These are phyloP conservation scores for Lactarius sanguifluus DNA, from an alignment of 768 basidiomycete species.

Conservation along the genomic window DNA sequence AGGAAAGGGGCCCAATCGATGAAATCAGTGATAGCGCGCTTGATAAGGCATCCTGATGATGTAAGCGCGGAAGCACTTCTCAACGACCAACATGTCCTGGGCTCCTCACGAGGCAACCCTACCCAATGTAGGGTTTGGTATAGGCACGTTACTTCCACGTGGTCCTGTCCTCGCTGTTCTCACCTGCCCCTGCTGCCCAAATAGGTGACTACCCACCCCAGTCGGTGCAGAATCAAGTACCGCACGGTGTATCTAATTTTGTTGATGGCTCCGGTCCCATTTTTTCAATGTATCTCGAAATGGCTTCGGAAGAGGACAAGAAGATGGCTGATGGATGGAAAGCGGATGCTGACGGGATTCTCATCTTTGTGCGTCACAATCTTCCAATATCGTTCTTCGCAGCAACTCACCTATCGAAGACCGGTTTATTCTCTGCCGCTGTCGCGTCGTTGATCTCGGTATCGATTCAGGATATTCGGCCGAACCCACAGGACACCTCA, in stretches of 20 bases:
- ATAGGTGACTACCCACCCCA: not conserved
- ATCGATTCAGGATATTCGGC: conserved; percentile 1
- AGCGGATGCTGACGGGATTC: not conserved
- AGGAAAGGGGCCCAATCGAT: too few species aligned
- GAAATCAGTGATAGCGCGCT: too few species aligned
- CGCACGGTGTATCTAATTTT: not conserved
- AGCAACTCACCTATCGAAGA: not conserved
- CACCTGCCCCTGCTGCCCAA: not conserved
- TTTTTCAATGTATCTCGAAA: conserved; percentile 2
- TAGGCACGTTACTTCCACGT: not conserved
- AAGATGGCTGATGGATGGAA: not conserved
- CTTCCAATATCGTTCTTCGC: not conserved
- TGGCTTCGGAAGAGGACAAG: not conserved
- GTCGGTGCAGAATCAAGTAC: not conserved
- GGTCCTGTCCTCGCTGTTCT: not conserved
- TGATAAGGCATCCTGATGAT: too few species aligned
- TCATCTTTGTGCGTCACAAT: conserved; percentile 7
- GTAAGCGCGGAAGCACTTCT: too few species aligned
- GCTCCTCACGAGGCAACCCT: not conserved
- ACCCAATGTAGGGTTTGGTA: not conserved
- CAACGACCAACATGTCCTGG: not conserved
- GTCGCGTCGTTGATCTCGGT: not conserved
- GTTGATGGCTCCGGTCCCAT: not conserved
- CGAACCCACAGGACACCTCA: not conserved
- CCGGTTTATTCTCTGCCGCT: conserved; percentile 7